Evolutionary conservation across 345 rosid genomes (phyloP).

Genomic region (Balakata baccata): DNA sequence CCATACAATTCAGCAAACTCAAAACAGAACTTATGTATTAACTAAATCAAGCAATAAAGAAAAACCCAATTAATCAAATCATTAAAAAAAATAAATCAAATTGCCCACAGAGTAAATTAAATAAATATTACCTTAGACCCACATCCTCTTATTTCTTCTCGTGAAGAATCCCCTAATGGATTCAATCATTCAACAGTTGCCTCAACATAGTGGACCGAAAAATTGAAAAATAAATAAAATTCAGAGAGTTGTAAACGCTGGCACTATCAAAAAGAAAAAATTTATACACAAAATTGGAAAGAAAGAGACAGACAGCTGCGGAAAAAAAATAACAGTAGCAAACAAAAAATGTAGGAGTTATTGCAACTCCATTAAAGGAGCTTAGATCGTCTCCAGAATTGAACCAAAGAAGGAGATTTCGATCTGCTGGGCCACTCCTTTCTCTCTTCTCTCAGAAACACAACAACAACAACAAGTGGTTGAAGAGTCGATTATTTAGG

Average conservation of each 20-base stretch:
- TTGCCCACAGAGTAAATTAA: slow-evolving; percentile 10
- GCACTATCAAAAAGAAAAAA: slow-evolving; percentile 18
- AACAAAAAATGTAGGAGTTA: slow-evolving; percentile 42
- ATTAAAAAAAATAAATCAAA: slow-evolving; percentile 20
- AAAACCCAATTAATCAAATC: slow-evolving; percentile 34
- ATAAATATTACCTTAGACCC: slow-evolving; percentile 68
- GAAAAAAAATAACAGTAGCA: slow-evolving; percentile 9
- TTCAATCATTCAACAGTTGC: slow-evolving; percentile 38
- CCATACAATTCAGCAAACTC: slow-evolving; percentile 16
- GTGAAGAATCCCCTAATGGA: slow-evolving; percentile 43
- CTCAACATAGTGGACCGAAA: slow-evolving; percentile 30
- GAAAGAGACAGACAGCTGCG: slow-evolving; percentile 2
- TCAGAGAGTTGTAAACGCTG: slow-evolving; percentile 8
- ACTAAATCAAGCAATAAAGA: slow-evolving; percentile 3
- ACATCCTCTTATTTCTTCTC: slow-evolving; percentile 57
- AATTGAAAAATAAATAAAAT: not conserved
- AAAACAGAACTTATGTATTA: slow-evolving; percentile 2
- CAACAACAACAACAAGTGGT: no score
- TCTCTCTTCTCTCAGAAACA: slow-evolving; percentile 17
- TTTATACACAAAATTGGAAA: not conserved
- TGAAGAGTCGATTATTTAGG: no score
- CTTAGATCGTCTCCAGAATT: slow-evolving; percentile 54
- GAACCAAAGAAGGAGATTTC: slow-evolving; percentile 43
- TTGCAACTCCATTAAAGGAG: slow-evolving; percentile 48
- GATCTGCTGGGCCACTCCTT: slow-evolving; percentile 84